A percentile compares a stretch with the other conserved stretches of the same genome.
Conservation (phyloP, 257 asterid genomes). For the Primulina tabacum region DNA sequence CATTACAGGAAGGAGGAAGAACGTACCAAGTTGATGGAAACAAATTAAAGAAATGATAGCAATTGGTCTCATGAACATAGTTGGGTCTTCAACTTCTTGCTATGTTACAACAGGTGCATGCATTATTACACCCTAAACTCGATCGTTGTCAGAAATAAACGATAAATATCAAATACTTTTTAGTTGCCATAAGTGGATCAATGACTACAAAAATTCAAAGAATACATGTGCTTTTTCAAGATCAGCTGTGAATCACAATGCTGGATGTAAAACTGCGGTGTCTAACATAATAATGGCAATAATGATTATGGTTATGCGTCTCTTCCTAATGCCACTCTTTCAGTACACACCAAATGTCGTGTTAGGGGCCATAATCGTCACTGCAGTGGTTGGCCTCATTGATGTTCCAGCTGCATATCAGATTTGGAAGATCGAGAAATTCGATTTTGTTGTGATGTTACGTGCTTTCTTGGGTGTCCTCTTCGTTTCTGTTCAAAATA, state of each 20-base stretch:
- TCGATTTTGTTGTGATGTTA: constrained; percentile 64
- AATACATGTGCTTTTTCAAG: constrained; percentile 75
- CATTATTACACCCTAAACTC: neutral
- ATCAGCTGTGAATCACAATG: constrained; percentile 93
- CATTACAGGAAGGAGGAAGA: constrained; percentile 30
- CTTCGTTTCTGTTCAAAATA: constrained; percentile 70
- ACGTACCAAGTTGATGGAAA: constrained; percentile 91
- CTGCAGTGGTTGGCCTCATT: constrained; percentile 78
- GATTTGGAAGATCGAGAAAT: constrained; percentile 78
- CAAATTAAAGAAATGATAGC: too few relatives aligned
- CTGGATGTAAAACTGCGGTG: constrained; percentile 80
- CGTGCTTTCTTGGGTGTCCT: constrained; percentile 80
- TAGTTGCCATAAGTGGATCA: neutral
- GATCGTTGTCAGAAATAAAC: neutral
- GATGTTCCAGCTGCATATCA: constrained; percentile 81
- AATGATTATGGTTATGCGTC: constrained; percentile 84
- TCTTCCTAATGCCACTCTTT: constrained; percentile 87
- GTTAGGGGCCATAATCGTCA: constrained; percentile 77
- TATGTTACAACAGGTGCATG: constrained; percentile 73
- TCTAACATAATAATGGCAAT: constrained; percentile 82
- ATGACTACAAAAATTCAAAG: neutral
- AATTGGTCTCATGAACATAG: too few relatives aligned
- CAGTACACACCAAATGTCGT: constrained; percentile 84
- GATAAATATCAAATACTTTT: neutral
- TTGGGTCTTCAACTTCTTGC: constrained; percentile 86